Base-by-base conservation (phyloP, 208 protist genomes). In the Crithidia thermophila region DNA sequence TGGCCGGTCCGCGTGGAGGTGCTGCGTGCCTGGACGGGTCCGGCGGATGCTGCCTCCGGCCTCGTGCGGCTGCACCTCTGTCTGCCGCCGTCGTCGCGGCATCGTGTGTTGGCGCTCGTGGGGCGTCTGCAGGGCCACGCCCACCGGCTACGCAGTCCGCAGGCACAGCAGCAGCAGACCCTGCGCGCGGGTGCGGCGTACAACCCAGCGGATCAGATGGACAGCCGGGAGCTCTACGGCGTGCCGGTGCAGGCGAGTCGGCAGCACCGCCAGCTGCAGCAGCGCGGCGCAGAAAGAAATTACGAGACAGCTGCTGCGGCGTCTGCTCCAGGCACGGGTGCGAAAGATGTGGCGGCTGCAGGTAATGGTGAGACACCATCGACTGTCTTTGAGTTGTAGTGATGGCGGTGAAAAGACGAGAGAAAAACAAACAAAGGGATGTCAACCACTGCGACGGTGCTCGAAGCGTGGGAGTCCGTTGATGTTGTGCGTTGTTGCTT, bases 101-200 rank as follows among this genome's bases (percentile, higher is more conserved):
- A 87, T 33, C 79, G 82, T 18, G 68, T 61, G 30, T 33, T 67
- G 56, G 82, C 81, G 23, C 75, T 89, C 33, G 55, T 92, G 25
- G 82, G 82, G 11, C 79, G 86, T 6, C 65, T 84, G 39, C 75
- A 72, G 37, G 57, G 70, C 18, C 53, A 63, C 23, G 70, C 60
- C 8, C 62, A 76, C 34, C 45, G 55, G 1, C 25, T 40, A 31
- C 42, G 53, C 34, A 47, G 18, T 16, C 1, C 27, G 10, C 21
- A n/a, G 25, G 68, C 25, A 13, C 59, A 25, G 18, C 40, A 56
- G 52, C 59, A 40, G 21, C 16, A 70, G 25, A 20, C 57, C 11
- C 62, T 82, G 45, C 71, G 61, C 13, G 63, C 62, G 1, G 65
- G 60, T 28, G 43, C 52, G 21, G 42, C 18, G 18, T 62, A 62